phyloP scores from a whole-genome alignment of 2,329 filamentous ascomycete genomes.

The Sarocladium brachiariae region DNA sequence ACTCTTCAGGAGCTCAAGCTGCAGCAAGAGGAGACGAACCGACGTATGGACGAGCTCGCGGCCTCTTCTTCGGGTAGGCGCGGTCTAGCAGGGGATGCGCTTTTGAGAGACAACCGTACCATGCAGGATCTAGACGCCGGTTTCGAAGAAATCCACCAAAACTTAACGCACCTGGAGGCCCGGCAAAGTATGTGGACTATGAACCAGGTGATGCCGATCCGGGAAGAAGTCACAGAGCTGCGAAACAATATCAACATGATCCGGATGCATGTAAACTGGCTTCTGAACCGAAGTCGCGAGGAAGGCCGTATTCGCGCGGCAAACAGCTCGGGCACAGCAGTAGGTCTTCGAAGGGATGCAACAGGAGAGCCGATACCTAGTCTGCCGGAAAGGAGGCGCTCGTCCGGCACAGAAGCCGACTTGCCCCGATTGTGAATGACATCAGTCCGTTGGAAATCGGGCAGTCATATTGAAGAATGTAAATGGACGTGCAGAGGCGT shows the following conservation, averaged over 20 bases:
- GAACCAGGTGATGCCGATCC: constrained; percentile 55
- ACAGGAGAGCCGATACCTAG: constrained; percentile 18
- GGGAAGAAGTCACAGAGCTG: constrained; percentile 55
- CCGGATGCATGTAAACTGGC: constrained; percentile 53
- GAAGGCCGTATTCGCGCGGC: constrained; percentile 35
- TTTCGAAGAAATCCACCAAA: constrained; percentile 50
- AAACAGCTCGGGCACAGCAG: constrained; percentile 25
- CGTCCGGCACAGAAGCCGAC: constrained; percentile 30
- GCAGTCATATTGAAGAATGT: no score
- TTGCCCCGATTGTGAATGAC: constrained; percentile 22
- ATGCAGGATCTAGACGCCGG: constrained; percentile 37
- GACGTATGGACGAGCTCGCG: constrained; percentile 31
- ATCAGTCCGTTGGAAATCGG: no score
- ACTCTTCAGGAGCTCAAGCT: constrained; percentile 29
- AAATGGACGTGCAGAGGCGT: no score
- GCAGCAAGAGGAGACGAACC: constrained; percentile 26
- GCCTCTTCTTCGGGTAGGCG: constrained; percentile 34
- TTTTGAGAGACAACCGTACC: constrained; percentile 31
- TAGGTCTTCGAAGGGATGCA: constrained; percentile 23
- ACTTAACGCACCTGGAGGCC: constrained; percentile 51
- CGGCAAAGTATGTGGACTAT: constrained; percentile 55
- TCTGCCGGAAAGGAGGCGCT: constrained; percentile 29
- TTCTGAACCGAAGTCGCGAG: constrained; percentile 45
- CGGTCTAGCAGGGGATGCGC: constrained; percentile 12
- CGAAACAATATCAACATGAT: constrained; percentile 51